phyloP scores from a whole-genome alignment of 805 yeast genomes.

The Kodamaea lidongshanica region DNA sequence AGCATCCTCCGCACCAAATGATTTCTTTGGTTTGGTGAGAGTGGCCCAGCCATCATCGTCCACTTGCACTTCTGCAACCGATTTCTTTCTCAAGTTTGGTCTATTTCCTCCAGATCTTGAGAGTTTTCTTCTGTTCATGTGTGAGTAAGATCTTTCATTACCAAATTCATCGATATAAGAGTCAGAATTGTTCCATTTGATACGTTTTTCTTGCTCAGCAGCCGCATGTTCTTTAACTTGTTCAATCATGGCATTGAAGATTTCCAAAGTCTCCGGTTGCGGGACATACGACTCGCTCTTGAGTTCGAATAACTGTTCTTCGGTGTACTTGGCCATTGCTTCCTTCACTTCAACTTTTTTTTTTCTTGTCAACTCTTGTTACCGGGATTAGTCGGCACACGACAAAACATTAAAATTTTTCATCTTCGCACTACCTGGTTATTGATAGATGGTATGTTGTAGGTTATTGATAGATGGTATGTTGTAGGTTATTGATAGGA shows the following conservation, averaged over 20 bases:
- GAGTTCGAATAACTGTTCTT: conserved; percentile 58
- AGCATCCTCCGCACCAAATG: conserved; percentile 45
- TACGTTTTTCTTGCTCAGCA: conserved; percentile 23
- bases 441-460: no score
- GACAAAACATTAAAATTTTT: conserved; percentile 7
- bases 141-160: conserved; percentile 39
- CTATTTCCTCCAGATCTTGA: conserved; percentile 36
- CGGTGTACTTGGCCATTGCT: conserved; percentile 56
- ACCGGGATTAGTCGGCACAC: conserved; percentile 6
- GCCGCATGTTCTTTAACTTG: conserved; percentile 49
- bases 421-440: no score
- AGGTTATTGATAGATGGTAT: no score
- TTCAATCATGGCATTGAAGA: conserved; percentile 61
- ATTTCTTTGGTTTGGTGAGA: conserved; percentile 40
- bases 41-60: conserved; percentile 88
- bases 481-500: no score
- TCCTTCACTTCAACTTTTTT: neutral
- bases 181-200: conserved; percentile 35
- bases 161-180: conserved; percentile 42
- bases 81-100: conserved; percentile 55
- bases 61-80: conserved; percentile 43
- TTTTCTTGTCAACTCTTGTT: conserved; percentile 1
- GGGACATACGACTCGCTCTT: conserved; percentile 55
- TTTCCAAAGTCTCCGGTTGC: conserved; percentile 55
- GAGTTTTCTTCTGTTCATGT: conserved; percentile 56